Evolutionary conservation across 164 flowering plant species (phyloP), one percentile per base, ranked within the genome.

Genomic region (Vitis riparia): DNA sequence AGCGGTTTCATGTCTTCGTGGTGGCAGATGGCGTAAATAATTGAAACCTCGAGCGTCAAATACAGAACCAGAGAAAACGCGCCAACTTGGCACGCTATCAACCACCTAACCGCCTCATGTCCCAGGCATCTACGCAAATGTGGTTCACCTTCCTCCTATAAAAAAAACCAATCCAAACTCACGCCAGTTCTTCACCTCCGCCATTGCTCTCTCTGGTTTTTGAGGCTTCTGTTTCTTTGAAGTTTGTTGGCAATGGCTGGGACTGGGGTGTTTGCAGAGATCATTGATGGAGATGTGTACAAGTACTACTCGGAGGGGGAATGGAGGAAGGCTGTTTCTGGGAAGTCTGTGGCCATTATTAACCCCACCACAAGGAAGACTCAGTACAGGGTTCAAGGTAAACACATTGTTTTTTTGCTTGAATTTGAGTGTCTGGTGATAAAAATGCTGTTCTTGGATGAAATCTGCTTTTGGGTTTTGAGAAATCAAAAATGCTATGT

Each of bases 381-480:
- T 12, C 97, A 93, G 70, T 96, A 84, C 84, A 96, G 84, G 68
- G 99, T 96, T 79, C 99, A 96, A 91, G 99, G 98, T 96, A 73
- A 23, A 23, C 23, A 13, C 3, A 55, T 63, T 66, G 52, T 55
- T 59, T 8, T 8, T 49, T 70, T 49, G 27, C 9, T 49, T 2
- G 32, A 65, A 7, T 10, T 29, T 13, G 29, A 51, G 27, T 59
- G 19, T 47, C 7, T 63, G 29, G 16, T 59, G 57, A 66, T 19
- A 1, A 0, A 23, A 23, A 23, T 23, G 27, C 2, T 23, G 27
- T 23, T 23, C 27, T 23, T 23, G 27, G 27, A 23, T 23, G 27
- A 23, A 23, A 0, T 23, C 1, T 19, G 23, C 23, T 23, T 23
- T 2, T 23, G 27, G 27, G 27, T 23, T 23, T 23, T 23, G 27